phyloP scores from a whole-genome alignment of 2,329 filamentous ascomycete species.

The Colletotrichum tropicicola region DNA sequence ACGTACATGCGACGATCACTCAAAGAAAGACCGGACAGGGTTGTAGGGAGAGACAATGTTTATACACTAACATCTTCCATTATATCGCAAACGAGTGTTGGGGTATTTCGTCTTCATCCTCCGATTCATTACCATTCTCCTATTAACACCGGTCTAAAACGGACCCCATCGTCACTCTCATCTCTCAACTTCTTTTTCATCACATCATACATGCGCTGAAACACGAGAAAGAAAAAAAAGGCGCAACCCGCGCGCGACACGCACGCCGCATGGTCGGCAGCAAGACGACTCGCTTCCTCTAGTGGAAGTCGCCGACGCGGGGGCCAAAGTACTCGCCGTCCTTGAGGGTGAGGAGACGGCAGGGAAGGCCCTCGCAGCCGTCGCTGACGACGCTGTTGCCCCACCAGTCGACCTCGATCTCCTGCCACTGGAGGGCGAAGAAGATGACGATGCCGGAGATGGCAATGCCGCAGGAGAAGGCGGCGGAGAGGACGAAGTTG shows the following conservation, averaged over 20 bases:
- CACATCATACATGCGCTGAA: conserved; percentile 9
- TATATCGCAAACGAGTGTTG: conserved; percentile 3
- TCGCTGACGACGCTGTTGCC: conserved; percentile 44
- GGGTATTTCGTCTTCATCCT: conserved; percentile 14
- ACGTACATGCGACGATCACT: neutral
- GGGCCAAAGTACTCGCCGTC: conserved; percentile 44
- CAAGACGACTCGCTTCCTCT: neutral
- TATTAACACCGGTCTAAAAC: neutral
- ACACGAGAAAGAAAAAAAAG: neutral
- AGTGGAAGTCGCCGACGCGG: conserved; percentile 29
- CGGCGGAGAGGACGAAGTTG: conserved; percentile 57
- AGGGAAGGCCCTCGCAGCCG: conserved; percentile 39
- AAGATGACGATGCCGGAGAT: conserved; percentile 57
- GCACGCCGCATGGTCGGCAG: neutral
- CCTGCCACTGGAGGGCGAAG: conserved; percentile 53
- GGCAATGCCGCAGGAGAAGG: conserved; percentile 54
- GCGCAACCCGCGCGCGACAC: neutral
- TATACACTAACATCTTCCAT: neutral
- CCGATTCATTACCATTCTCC: neutral
- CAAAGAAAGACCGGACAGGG: too few relatives aligned
- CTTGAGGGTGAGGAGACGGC: conserved; percentile 34
- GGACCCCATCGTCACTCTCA: neutral
- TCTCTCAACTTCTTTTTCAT: neutral
- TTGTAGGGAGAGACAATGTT: too few relatives aligned
- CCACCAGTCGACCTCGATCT: conserved; percentile 53